Percentiles rank a stretch among this genome's conserved stretches.
These are phyloP conservation scores for Linnemannia exigua DNA, from an alignment of 192 early-diverging fungal species.

Conservation along the genomic window DNA sequence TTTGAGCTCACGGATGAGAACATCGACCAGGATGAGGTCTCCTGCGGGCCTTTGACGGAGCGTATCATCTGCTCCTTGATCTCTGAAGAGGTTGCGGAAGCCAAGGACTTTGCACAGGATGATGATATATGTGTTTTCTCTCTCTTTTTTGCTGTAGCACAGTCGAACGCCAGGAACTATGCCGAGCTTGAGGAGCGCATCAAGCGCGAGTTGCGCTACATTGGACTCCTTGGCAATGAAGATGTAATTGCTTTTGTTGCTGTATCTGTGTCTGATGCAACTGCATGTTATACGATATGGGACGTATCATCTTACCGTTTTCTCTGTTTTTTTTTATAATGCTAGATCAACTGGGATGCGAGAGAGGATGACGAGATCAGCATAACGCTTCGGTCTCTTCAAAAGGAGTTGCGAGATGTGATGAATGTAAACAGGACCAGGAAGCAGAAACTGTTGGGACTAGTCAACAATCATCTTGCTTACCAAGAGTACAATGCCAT, in stretches of 20 bases:
- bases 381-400: slow-evolving; percentile 75
- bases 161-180: slow-evolving; percentile 60
- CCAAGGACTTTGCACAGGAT: slow-evolving; percentile 47
- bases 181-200: slow-evolving; percentile 85
- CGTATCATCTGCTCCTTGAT: slow-evolving; percentile 78
- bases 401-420: slow-evolving; percentile 81
- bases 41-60: slow-evolving; percentile 83
- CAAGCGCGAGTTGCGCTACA: slow-evolving; percentile 83
- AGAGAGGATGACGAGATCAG: slow-evolving; percentile 84
- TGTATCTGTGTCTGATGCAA: not conserved
- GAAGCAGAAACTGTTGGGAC: slow-evolving; percentile 74
- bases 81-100: slow-evolving; percentile 72
- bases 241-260: slow-evolving; percentile 64
- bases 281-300: not conserved
- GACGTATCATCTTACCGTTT: too few relatives aligned
- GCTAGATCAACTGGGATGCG: slow-evolving; percentile 74
- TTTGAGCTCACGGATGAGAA: slow-evolving; percentile 66
- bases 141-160: not conserved
- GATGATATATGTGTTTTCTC: slow-evolving; percentile 26
- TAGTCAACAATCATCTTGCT: slow-evolving; percentile 80
- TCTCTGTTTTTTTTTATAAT: not conserved
- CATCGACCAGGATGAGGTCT: slow-evolving; percentile 70
- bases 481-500: slow-evolving; percentile 92
- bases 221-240: slow-evolving; percentile 86
- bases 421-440: slow-evolving; percentile 75